Conservation (phyloP, 257 asterid species). For the Solanum piurae region DNA sequence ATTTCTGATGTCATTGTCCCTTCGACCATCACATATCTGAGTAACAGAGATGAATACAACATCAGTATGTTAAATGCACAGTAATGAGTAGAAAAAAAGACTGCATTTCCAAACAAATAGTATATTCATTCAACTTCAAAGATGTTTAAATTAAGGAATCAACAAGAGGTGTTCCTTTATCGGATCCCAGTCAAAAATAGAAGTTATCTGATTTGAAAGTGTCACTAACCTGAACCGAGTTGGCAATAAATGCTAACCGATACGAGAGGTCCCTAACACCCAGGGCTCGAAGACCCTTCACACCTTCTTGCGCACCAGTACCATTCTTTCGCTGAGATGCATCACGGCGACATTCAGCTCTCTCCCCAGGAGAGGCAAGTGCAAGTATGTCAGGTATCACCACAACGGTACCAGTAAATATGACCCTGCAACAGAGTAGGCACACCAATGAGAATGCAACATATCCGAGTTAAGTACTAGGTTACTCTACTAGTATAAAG, state of each 20-base stretch:
- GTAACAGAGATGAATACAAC: background rate
- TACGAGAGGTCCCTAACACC: conserved; percentile 94
- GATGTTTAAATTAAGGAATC: background rate
- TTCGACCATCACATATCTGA: conserved; percentile 83
- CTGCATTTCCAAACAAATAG: background rate
- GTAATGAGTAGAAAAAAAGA: background rate
- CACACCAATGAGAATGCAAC: background rate
- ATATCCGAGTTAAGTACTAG: background rate
- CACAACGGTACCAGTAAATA: conserved; percentile 89
- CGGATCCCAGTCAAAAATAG: background rate
- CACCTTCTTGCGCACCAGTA: conserved; percentile 69
- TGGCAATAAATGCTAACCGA: conserved; percentile 93
- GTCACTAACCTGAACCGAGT: conserved; percentile 72
- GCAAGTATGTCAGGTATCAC: conserved; percentile 87
- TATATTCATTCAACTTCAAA: background rate
- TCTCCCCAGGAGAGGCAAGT: conserved; percentile 91
- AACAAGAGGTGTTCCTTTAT: background rate
- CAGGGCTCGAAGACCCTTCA: conserved; percentile 85
- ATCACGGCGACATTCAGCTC: conserved; percentile 79
- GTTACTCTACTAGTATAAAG: background rate
- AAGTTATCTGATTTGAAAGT: background rate
- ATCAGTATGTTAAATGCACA: background rate
- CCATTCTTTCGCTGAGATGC: conserved; percentile 69
- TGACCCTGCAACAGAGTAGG: conserved; percentile 47
- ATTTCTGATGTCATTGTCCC: conserved; percentile 56